Evolutionary conservation across 495 filamentous ascomycete genomes (phyloP).

Genomic region (Penicillium cosmopolitanum): DNA sequence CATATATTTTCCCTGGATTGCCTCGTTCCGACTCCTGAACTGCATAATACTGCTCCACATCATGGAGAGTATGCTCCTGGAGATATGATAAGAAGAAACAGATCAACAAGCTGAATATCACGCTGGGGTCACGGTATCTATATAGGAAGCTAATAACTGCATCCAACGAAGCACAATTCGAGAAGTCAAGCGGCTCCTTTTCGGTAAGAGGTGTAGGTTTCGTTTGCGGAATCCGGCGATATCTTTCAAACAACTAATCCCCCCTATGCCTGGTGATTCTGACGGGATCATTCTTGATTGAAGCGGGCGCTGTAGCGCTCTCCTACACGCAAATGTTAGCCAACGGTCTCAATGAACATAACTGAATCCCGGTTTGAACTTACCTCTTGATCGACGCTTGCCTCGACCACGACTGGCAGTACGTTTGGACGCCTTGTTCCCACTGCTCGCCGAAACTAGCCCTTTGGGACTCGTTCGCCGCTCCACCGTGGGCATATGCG

Average conservation of each 20-base stretch:
- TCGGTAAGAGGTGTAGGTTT: neutral
- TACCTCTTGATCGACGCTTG: conserved; percentile 36
- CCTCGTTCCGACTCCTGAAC: neutral
- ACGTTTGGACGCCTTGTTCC: conserved; percentile 2
- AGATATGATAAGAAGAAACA: too few relatives aligned
- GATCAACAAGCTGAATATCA: neutral
- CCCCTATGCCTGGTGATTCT: neutral
- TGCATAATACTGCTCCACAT: too few relatives aligned
- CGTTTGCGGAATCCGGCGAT: neutral
- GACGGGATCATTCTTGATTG: conserved; percentile 20
- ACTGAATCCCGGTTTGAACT: neutral
- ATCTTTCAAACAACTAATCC: neutral
- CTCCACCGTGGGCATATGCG: neutral
- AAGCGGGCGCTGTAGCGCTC: conserved; percentile 43
- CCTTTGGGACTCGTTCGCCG: conserved; percentile 25
- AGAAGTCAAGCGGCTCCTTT: neutral
- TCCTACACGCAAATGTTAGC: conserved; percentile 27
- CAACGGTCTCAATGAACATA: neutral
- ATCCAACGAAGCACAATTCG: neutral
- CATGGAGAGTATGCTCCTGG: too few relatives aligned
- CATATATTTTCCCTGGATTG: conserved; percentile 1
- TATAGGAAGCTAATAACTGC: neutral
- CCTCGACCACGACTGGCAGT: conserved; percentile 19
- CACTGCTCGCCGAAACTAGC: conserved; percentile 27
- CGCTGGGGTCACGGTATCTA: neutral